Conservation (phyloP, 192 early-diverging fungal species). For the Spizellomyces punctatus region DNA sequence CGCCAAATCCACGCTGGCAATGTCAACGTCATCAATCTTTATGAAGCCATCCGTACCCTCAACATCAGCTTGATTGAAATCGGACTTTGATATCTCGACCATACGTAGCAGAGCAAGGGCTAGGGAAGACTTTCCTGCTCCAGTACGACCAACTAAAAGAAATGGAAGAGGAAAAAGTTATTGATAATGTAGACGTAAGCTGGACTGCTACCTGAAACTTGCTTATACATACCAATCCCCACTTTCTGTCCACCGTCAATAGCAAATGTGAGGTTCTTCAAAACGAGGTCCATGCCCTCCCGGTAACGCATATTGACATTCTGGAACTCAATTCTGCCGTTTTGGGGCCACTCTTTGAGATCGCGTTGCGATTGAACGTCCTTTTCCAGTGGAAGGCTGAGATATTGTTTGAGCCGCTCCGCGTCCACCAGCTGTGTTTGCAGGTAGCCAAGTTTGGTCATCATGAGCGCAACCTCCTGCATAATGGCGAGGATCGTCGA, state of each 20-base stretch:
- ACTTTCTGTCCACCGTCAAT: constrained; percentile 37
- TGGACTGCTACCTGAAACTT: no score
- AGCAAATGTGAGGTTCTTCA: constrained; percentile 41
- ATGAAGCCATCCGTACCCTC: constrained; percentile 61
- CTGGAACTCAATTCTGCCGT: constrained; percentile 43
- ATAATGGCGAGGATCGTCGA: constrained; percentile 19
- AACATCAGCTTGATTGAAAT: neutral
- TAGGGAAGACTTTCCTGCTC: constrained; percentile 66
- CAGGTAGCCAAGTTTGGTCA: constrained; percentile 69
- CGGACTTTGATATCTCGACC: constrained; percentile 2
- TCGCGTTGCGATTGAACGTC: no score
- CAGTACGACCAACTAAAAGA: constrained; percentile 53
- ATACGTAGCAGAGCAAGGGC: constrained; percentile 60
- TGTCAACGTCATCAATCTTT: constrained; percentile 69
- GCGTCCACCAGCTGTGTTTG: constrained; percentile 51
- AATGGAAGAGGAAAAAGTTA: no score
- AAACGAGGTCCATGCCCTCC: constrained; percentile 41
- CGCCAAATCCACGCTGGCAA: constrained; percentile 53
- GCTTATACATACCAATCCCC: no score
- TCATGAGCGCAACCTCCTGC: constrained; percentile 29
- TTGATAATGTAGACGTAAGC: no score
- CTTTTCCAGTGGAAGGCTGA: constrained; percentile 64
- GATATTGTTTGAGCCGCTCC: constrained; percentile 72
- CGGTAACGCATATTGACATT: constrained; percentile 48
- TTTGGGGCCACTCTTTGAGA: constrained; percentile 52